Conservation (phyloP, 176 grass and related monocot genomes). For the Ensete ventricosum region DNA sequence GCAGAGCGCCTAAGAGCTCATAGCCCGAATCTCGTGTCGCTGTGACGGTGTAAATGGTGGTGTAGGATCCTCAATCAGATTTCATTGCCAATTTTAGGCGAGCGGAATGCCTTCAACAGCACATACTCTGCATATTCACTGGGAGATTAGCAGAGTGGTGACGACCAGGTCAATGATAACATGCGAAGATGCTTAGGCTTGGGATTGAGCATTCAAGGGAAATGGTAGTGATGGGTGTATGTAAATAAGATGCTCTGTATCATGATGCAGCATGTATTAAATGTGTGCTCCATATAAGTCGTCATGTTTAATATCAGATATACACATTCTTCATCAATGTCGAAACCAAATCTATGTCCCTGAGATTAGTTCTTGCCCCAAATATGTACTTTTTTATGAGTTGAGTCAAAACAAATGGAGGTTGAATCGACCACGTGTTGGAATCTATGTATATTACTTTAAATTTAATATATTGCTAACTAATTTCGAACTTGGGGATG, state of each 20-base stretch:
- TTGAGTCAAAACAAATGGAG: too few species aligned
- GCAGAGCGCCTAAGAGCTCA: conserved; percentile 32
- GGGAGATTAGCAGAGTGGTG: background rate
- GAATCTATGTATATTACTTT: too few species aligned
- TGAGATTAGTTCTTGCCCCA: too few species aligned
- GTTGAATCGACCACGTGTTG: too few species aligned
- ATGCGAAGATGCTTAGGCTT: background rate
- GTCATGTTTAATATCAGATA: background rate
- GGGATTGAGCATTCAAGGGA: background rate
- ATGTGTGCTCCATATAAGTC: conserved; percentile 4
- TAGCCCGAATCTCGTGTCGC: conserved; percentile 4
- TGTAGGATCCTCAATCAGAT: background rate
- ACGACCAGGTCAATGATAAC: background rate
- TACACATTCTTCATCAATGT: background rate
- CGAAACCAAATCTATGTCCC: background rate
- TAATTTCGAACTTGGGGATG: conserved; percentile 22
- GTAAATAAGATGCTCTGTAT: conserved; percentile 1
- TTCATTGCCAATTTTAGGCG: too few species aligned
- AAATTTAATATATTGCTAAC: fast-evolving
- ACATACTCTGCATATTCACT: background rate
- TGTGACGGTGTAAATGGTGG: too few species aligned
- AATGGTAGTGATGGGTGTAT: background rate
- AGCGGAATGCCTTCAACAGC: too few species aligned
- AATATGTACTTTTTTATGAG: too few species aligned
- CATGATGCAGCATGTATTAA: background rate